Conservation (phyloP, 2,329 filamentous ascomycete species). For the Blastomyces parvus region DNA sequence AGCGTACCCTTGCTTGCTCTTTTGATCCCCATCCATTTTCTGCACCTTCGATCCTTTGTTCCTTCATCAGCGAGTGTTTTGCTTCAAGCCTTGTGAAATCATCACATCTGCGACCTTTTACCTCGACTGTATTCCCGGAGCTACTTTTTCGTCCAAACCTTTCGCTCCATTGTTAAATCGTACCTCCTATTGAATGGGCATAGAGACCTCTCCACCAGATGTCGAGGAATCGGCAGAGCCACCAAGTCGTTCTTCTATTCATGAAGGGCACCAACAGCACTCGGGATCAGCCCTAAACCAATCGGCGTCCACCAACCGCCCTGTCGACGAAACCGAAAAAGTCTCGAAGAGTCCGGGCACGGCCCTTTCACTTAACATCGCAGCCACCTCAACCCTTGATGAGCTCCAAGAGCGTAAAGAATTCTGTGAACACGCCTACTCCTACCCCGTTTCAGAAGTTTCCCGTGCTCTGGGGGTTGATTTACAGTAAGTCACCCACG, state of each 20-base stretch:
- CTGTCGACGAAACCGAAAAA: constrained; percentile 16
- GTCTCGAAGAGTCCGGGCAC: constrained; percentile 9
- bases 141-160: not conserved
- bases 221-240: constrained; percentile 36
- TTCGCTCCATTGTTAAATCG: not conserved
- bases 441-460: constrained; percentile 18
- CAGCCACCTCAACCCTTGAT: constrained; percentile 10
- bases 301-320: constrained; percentile 10
- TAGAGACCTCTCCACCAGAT: constrained; percentile 29
- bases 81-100: not conserved
- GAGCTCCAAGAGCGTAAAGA: constrained; percentile 10
- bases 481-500: constrained; percentile 18
- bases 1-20: not conserved
- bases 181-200: constrained; percentile 31
- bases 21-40: not conserved
- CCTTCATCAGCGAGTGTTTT: not conserved
- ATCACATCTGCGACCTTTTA: not conserved
- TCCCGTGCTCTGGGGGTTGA: constrained; percentile 19
- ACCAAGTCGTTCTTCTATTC: constrained; percentile 29
- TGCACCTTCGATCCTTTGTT: not conserved
- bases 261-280: constrained; percentile 18
- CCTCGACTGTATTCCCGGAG: not conserved
- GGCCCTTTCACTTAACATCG: not conserved
- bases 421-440: constrained; percentile 21
- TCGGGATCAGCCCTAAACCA: constrained; percentile 19